Base-by-base conservation (phyloP, 169 alveolate species). In the Babesia ovata region DNA sequence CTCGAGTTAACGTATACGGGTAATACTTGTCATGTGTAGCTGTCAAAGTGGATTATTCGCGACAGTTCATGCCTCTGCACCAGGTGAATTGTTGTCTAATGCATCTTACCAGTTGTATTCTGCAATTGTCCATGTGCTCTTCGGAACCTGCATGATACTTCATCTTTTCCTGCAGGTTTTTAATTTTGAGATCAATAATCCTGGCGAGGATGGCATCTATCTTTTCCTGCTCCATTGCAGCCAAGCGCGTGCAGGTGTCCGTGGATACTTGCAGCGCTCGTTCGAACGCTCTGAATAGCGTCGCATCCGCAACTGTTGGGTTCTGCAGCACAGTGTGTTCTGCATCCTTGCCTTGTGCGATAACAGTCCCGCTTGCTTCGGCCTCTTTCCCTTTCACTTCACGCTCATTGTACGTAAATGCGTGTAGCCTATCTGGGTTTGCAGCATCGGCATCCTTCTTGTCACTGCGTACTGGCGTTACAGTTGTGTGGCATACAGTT, bases 151-250 rank as follows among this genome's bases (percentile, higher is more conserved):
- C 70, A 62, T 56, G 59, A 21, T 17, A 16, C 10, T 45, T 28
- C 42, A 67, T 49, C 26, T 76, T 76, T 39, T 76, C 81, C 29
- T 56, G 26, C 8, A 76, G 70, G 19, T 71, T 53, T 36, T 63
- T 76, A 7, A 76, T 76, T 36, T 63, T 76, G 22, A 76, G 79
- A 16, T 50, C 56, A 11, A 76, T 76, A 16, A 66, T 33, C n/a
- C 33, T n/a, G 21, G 54, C 57, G 16, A 67, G 63, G 6, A 48
- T 53, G 12, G 56, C 50, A 17, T 29, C 26, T n/a, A 76, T 19
- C 39, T 48, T 58, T 24, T 52, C 82, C 26, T 70, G 56, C 73
- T 76, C 81, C 78, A 45, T 42, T 24, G n/a, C 61, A 13, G 86
- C 86, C 44, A 67, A 45, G 24, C 69, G 83, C 17, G 42, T 42